Evolutionary conservation across 345 rosid genomes (phyloP).

Genomic region (Kandelia obovata): DNA sequence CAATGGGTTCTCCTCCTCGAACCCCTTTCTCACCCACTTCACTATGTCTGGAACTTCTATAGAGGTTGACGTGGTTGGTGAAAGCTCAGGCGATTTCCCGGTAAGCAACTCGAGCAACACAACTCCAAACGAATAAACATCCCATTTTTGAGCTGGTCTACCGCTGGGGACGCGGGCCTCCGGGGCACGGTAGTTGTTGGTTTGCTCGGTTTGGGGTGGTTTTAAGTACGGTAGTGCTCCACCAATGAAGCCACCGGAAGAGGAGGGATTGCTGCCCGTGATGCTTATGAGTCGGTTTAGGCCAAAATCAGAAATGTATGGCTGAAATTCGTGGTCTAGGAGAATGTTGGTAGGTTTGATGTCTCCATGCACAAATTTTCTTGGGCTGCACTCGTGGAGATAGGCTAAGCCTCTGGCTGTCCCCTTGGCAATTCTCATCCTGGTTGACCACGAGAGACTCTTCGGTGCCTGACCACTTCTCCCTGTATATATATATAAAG

Average conservation of each 20-base stretch:
- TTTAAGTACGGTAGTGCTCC: slow-evolving; percentile 74
- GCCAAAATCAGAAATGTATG: slow-evolving; percentile 83
- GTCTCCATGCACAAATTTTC: slow-evolving; percentile 87
- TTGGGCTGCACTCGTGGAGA: slow-evolving; percentile 96
- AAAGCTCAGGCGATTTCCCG: slow-evolving; percentile 83
- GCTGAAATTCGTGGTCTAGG: slow-evolving; percentile 68
- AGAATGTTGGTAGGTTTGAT: slow-evolving; percentile 91
- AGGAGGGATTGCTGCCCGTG: slow-evolving; percentile 56
- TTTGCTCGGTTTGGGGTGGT: slow-evolving; percentile 49
- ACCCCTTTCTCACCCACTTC: slow-evolving; percentile 91
- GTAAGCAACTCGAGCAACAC: slow-evolving; percentile 79
- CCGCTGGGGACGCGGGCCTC: slow-evolving; percentile 66
- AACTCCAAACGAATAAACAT: slow-evolving; percentile 78
- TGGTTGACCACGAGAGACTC: slow-evolving; percentile 78
- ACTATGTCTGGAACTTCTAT: slow-evolving; percentile 72
- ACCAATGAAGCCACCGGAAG: slow-evolving; percentile 75
- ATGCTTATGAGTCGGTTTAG: slow-evolving; percentile 71
- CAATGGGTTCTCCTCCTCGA: slow-evolving; percentile 73
- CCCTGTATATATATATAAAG: slow-evolving; percentile 34
- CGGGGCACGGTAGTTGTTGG: slow-evolving; percentile 74
- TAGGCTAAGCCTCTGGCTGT: slow-evolving; percentile 91
- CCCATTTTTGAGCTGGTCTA: slow-evolving; percentile 85
- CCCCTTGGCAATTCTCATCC: slow-evolving; percentile 79
- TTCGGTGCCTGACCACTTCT: slow-evolving; percentile 75
- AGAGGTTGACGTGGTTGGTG: slow-evolving; percentile 65